Base-by-base conservation (phyloP, 495 filamentous ascomycete species). In the Amphirosellinia nigrospora region DNA sequence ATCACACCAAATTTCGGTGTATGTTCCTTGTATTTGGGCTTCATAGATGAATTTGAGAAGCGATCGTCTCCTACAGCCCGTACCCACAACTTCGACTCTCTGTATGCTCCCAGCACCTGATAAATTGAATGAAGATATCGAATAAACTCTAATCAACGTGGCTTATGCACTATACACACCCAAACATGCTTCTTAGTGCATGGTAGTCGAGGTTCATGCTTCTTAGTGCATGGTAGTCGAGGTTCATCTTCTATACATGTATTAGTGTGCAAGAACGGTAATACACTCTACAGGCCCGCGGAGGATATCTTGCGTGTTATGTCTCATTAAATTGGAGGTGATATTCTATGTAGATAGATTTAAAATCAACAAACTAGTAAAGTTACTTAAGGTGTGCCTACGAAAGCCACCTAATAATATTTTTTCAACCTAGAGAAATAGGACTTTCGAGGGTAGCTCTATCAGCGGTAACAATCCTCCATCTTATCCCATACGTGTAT, bases 11-110 rank as follows among this genome's bases (percentile, higher is more conserved):
- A 3, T 60, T 66, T 45, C 8, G 63, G 43, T 52, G 60, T 64
- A 50, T 64, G 60, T 70, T 58, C 28, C 39, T 70, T 70, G 48
- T 70, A 58, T 46, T 53, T 70, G 68, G 60, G 43, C n/a, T 71
- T 60, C 28, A 66, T 71, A 71, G 69, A 66, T 36, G 34, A 71
- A 59, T 58, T 30, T 41, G 23, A 60, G 50, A 39, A 38, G 41
- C 34, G 52, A 66, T 50, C 61, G 62, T 39, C 68, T 52, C 32
- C 32, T 53, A 48, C 15, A 7, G 8, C 23, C 58, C 26, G 11
- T 15, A 39, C 4, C 28, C 28, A 6, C 39, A 13, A 28, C 13
- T 43, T 32, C 16, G 23, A 15, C n/a, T 62, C 46, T 30, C 28
- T 38, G 15, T 23, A 23, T 64, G 38, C 39, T 32, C 36, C 6